phyloP scores from a whole-genome alignment of 495 filamentous ascomycete species.

The Parmelia sp. region DNA sequence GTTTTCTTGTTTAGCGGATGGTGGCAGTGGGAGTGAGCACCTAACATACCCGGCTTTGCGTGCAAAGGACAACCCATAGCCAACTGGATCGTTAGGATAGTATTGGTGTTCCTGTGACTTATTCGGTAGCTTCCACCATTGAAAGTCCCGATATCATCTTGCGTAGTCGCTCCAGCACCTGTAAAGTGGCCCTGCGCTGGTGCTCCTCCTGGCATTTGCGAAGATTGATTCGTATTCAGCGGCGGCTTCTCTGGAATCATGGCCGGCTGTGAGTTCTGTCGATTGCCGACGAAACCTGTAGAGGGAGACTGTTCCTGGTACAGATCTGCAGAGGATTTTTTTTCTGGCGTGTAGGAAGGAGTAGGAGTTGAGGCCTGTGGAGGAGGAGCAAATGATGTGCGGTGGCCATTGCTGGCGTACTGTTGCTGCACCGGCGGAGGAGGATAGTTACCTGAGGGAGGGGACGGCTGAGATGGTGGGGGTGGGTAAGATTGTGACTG shows the following conservation, averaged over 20 bases:
- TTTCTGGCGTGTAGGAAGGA: slow-evolving; percentile 12
- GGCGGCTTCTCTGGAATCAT: slow-evolving; percentile 25
- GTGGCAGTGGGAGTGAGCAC: background rate
- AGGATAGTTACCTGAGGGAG: slow-evolving; percentile 19
- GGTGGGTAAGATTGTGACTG: slow-evolving; percentile 35
- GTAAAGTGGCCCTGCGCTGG: slow-evolving; percentile 49
- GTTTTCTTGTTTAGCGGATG: background rate
- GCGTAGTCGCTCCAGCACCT: slow-evolving; percentile 46
- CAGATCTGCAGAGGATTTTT: slow-evolving; percentile 21
- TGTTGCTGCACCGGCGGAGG: slow-evolving; percentile 30
- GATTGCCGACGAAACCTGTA: slow-evolving; percentile 21
- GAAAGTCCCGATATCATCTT: slow-evolving; percentile 87
- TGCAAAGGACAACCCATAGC: slow-evolving; percentile 81
- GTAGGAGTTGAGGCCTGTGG: slow-evolving; percentile 21
- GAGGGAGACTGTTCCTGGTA: slow-evolving; percentile 25
- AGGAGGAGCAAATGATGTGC: slow-evolving; percentile 26
- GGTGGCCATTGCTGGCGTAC: slow-evolving; percentile 23
- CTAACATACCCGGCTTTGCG: slow-evolving; percentile 64
- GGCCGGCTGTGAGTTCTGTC: slow-evolving; percentile 21
- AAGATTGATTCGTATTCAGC: slow-evolving; percentile 24
- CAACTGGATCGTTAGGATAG: slow-evolving; percentile 79
- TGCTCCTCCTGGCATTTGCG: slow-evolving; percentile 40
- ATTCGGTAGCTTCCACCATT: slow-evolving; percentile 93
- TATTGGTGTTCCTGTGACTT: slow-evolving; percentile 87
- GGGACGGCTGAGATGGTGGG: slow-evolving; percentile 30